phyloP scores from a whole-genome alignment of 202 grass and related monocot genomes.

The Carex arenaria region DNA sequence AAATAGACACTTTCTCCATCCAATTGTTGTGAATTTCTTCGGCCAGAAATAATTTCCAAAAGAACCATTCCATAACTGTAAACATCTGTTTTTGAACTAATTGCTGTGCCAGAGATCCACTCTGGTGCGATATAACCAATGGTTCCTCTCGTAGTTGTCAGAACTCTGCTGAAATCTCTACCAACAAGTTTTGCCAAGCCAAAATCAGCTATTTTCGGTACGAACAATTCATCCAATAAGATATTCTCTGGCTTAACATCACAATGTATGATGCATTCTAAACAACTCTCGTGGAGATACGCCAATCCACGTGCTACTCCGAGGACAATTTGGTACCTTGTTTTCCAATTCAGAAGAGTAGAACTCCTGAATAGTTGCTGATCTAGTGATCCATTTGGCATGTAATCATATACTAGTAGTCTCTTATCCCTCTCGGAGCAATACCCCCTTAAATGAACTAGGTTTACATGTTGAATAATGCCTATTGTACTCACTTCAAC shows the following conservation, averaged over 20 bases:
- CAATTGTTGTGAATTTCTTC: constrained; percentile 21
- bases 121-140: constrained; percentile 62
- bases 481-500: constrained; percentile 62
- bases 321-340: constrained; percentile 31
- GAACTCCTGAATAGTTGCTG: constrained; percentile 32
- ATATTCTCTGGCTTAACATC: constrained; percentile 89
- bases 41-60: constrained; percentile 45
- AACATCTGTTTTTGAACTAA: constrained; percentile 55
- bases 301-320: constrained; percentile 53
- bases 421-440: constrained; percentile 46
- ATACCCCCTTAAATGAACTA: constrained; percentile 55
- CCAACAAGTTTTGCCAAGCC: constrained; percentile 85
- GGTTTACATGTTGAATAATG: constrained; percentile 61
- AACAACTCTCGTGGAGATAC: constrained; percentile 74
- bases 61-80: constrained; percentile 66
- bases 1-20: constrained; percentile 9
- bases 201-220: constrained; percentile 66
- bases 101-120: constrained; percentile 48
- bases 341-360: constrained; percentile 35
- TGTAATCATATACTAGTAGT: constrained; percentile 63
- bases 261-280: constrained; percentile 80
- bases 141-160: constrained; percentile 59
- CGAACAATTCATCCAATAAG: constrained; percentile 40
- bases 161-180: constrained; percentile 55
- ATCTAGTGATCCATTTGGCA: constrained; percentile 63